Percentiles rank a stretch among this genome's conserved stretches.
Conservation (phyloP, 2,329 filamentous ascomycete species). For the Fusarium temperatum region DNA sequence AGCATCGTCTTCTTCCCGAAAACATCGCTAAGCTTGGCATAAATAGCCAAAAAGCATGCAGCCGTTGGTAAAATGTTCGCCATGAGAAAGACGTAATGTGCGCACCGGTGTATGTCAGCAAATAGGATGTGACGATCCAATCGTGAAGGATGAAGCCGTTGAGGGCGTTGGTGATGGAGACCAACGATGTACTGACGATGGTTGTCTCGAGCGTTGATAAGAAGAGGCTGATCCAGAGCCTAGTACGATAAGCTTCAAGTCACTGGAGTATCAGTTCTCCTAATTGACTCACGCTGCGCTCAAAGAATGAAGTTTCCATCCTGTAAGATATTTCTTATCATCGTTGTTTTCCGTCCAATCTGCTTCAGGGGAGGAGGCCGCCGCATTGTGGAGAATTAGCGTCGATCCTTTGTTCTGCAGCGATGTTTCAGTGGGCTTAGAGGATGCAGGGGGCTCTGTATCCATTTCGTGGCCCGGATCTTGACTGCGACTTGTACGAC, state of each 20-base stretch:
- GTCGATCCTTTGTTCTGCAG: background rate
- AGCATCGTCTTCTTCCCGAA: constrained; percentile 12
- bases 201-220: constrained; percentile 4
- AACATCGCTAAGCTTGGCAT: constrained; percentile 1
- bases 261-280: rapidly evolving
- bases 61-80: rapidly evolving
- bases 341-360: background rate
- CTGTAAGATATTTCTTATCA: background rate
- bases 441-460: rapidly evolving
- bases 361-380: background rate
- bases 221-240: background rate
- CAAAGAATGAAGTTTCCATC: background rate
- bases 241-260: background rate
- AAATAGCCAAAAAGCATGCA: background rate
- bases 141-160: constrained; percentile 9
- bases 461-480: background rate
- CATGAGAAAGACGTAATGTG: rapidly evolving
- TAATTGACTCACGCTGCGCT: background rate
- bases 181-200: constrained; percentile 5
- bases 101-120: background rate
- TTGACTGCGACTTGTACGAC: background rate
- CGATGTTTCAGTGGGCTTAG: background rate
- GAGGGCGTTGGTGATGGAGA: constrained; percentile 1
- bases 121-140: constrained; percentile 10
- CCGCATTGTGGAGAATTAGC: background rate